phyloP scores from a whole-genome alignment of 73 alveolate genomes.

The Paramecium tetraurelia region DNA sequence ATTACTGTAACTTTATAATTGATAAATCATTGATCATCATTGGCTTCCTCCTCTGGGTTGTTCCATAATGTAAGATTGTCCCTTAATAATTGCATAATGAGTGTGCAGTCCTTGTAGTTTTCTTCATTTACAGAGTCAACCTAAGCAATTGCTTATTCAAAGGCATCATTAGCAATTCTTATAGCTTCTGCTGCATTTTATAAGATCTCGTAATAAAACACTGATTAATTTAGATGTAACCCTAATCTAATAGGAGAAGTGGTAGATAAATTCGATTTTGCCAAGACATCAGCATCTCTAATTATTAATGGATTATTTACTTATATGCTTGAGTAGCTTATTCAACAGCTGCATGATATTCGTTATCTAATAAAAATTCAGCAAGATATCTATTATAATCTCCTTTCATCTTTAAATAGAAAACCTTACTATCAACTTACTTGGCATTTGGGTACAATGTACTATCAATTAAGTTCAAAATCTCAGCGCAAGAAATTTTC shows the following conservation, averaged over 20 bases:
- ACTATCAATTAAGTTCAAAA: slow-evolving; percentile 72
- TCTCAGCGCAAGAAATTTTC: slow-evolving; percentile 72
- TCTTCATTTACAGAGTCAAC: slow-evolving; percentile 87
- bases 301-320: neutral
- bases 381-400: slow-evolving; percentile 94
- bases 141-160: slow-evolving; percentile 84
- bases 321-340: slow-evolving; percentile 86
- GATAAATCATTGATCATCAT: slow-evolving; percentile 28
- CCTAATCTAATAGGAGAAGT: slow-evolving; percentile 94
- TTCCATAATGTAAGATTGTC: slow-evolving; percentile 94
- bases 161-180: slow-evolving; percentile 85
- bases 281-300: slow-evolving; percentile 81
- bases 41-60: slow-evolving; percentile 70
- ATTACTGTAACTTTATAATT: neutral
- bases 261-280: slow-evolving; percentile 72
- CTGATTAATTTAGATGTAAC: slow-evolving; percentile 87
- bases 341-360: slow-evolving; percentile 79
- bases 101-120: slow-evolving; percentile 85
- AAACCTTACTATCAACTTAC: slow-evolving; percentile 78
- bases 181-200: slow-evolving; percentile 83
- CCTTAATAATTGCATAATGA: slow-evolving; percentile 83
- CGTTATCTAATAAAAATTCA: slow-evolving; percentile 82
- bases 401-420: slow-evolving; percentile 93
- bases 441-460: slow-evolving; percentile 71
- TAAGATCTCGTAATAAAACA: slow-evolving; percentile 89